Evolutionary conservation across 257 asterid species (phyloP).

Genomic region (Rhazya stricta): DNA sequence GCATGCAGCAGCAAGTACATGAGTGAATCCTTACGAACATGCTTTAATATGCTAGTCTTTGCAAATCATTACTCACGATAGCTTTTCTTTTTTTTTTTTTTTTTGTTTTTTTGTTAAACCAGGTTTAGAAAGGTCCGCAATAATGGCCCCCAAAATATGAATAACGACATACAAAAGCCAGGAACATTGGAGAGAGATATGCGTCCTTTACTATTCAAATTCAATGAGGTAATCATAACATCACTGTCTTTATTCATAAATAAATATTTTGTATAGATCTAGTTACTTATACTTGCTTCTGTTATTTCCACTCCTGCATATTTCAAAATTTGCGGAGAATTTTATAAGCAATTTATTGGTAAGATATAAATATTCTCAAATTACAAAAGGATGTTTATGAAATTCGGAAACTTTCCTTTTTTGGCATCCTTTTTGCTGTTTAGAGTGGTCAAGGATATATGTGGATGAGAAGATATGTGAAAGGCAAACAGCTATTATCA

Average conservation of each 20-base stretch:
- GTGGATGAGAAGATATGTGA: not conserved
- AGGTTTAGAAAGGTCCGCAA: constrained; percentile 57
- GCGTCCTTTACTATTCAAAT: constrained; percentile 72
- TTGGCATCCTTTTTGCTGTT: not conserved
- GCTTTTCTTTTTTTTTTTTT: too few relatives aligned
- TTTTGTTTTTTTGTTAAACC: constrained; percentile 23
- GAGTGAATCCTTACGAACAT: not conserved
- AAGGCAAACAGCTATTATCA: not conserved
- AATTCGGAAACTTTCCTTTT: not conserved
- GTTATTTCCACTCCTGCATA: too few relatives aligned
- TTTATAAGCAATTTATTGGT: not conserved
- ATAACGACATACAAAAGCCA: constrained; percentile 29
- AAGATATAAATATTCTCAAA: not conserved
- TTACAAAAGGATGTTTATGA: not conserved
- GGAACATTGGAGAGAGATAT: constrained; percentile 54
- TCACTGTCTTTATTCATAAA: not conserved
- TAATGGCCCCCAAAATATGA: constrained; percentile 34
- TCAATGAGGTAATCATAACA: constrained; percentile 62
- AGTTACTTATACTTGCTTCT: not conserved
- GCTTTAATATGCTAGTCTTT: not conserved
- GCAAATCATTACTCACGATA: constrained; percentile 1
- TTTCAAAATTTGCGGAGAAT: not conserved
- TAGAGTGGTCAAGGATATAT: not conserved
- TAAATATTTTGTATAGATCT: not conserved
- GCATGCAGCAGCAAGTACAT: not conserved